Evolutionary conservation across 192 early-diverging fungal genomes (phyloP), one percentile per base, ranked within the genome.

Genomic region (Coemansia sp.): DNA sequence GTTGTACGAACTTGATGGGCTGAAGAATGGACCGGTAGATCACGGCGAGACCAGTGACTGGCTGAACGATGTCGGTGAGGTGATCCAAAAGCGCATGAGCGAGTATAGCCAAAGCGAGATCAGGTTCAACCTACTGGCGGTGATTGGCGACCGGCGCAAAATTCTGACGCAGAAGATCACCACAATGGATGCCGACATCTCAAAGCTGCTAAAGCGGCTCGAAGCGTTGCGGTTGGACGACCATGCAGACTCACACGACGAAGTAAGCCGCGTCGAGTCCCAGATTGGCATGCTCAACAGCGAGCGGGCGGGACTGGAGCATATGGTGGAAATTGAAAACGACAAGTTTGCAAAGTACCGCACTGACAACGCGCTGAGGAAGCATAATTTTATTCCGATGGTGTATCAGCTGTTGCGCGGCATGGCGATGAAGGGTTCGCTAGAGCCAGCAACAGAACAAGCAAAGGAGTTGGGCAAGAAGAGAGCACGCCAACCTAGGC

Each of bases 81-180:
- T 90, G 4, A 90, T 93, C 47, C 82, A 88, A 70, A 65, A 71
- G 37, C 84, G 91, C 8, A 92, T 93, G 86, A 70, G 69, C 10
- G 81, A 79, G 41, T 83, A 75, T 43, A 70, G 68, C 37, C 54
- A 87, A 51, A 73, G 74, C 22, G 91, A 93, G 69, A 88, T 92
- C 53, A 82, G 89, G 35, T 93, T 92, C 57, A 93, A 89, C 57
- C 65, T 93, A 62, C 87, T 93, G 89, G 90, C 91, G 0, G 78
- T 93, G 6, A 88, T 88, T 9, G 82, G 85, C 45, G 87, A 88
- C 64, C 85, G 86, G 24, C 78, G 84, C 41, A 85, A 85, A 48
- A 67, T 80, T 8, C 78, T 85, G 54, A 59, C 75, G 24, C 72
- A 88, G 20, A 78, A 83, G 39, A 73, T 85, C n/a, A 49, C 57